These are phyloP conservation scores for Talaromyces sp. DNA, from an alignment of 2,329 filamentous ascomycete genomes.

Conservation along the genomic window DNA sequence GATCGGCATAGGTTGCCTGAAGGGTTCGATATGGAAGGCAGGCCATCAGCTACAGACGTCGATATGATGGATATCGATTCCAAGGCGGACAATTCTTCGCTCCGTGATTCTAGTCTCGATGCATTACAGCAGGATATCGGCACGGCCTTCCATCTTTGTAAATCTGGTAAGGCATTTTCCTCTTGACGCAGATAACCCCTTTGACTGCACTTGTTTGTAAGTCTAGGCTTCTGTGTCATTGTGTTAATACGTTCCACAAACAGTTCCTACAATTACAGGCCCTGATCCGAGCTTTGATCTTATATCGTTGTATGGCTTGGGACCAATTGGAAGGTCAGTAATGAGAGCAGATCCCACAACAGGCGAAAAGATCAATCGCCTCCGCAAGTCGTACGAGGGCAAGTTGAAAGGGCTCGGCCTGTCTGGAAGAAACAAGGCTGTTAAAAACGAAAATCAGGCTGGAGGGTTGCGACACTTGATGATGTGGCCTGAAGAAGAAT, in stretches of 20 bases:
- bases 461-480: conserved; percentile 41
- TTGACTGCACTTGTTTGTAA: conserved; percentile 25
- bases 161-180: conserved; percentile 46
- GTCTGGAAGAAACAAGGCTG: conserved; percentile 48
- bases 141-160: conserved; percentile 48
- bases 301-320: conserved; percentile 56
- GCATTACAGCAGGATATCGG: conserved; percentile 46
- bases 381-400: conserved; percentile 55
- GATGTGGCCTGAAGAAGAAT: conserved; percentile 51
- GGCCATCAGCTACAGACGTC: conserved; percentile 21
- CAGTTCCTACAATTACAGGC: conserved; percentile 48
- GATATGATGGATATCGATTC: conserved; percentile 42
- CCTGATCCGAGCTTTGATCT: conserved; percentile 59
- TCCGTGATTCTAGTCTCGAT: conserved; percentile 36
- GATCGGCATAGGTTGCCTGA: conserved; percentile 27
- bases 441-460: conserved; percentile 42
- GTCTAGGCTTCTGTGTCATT: conserved; percentile 29
- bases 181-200: conserved; percentile 34
- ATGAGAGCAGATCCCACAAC: conserved; percentile 58
- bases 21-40: conserved; percentile 22
- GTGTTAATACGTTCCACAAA: conserved; percentile 43
- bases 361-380: conserved; percentile 63
- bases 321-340: conserved; percentile 55
- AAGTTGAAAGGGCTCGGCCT: conserved; percentile 48
- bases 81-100: conserved; percentile 22